Evolutionary conservation across 202 grass and related monocot genomes (phyloP).

Genomic region (Zoysia matrella): DNA sequence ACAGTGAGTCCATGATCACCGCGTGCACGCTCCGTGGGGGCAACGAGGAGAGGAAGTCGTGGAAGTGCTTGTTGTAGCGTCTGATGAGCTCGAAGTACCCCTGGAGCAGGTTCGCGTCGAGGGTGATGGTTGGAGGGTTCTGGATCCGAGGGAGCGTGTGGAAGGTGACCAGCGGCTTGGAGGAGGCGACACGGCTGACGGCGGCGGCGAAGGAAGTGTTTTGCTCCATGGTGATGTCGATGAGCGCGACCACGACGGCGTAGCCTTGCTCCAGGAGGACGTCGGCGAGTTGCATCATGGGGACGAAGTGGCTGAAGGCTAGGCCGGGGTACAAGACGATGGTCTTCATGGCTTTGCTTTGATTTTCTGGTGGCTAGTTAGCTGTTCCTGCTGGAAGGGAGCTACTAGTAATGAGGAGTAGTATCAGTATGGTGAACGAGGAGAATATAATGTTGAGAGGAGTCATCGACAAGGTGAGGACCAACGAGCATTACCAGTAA

Average conservation of each 20-base stretch:
- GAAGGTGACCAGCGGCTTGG: conserved; percentile 40
- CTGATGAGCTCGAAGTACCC: background rate
- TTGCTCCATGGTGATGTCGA: background rate
- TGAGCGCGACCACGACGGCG: conserved; percentile 27
- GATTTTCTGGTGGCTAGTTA: background rate
- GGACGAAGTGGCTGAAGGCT: conserved; percentile 29
- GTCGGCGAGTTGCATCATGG: conserved; percentile 42
- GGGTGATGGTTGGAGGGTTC: background rate
- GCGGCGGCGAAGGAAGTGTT: background rate
- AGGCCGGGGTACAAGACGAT: conserved; percentile 23
- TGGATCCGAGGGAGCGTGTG: conserved; percentile 26
- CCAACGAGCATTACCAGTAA: no score
- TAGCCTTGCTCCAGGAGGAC: conserved; percentile 20
- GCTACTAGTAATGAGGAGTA: no score
- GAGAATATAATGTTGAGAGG: no score
- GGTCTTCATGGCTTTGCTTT: background rate
- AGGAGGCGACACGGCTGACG: background rate
- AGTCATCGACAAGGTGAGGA: no score
- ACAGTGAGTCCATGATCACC: conserved; percentile 44
- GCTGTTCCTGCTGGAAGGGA: no score
- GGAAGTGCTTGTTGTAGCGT: conserved; percentile 31
- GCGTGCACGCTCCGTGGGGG: background rate
- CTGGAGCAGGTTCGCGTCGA: background rate
- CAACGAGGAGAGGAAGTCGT: conserved; percentile 8
- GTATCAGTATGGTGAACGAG: no score